phyloP scores from a whole-genome alignment of 257 asterid species.

The Solanum paucissectum region DNA sequence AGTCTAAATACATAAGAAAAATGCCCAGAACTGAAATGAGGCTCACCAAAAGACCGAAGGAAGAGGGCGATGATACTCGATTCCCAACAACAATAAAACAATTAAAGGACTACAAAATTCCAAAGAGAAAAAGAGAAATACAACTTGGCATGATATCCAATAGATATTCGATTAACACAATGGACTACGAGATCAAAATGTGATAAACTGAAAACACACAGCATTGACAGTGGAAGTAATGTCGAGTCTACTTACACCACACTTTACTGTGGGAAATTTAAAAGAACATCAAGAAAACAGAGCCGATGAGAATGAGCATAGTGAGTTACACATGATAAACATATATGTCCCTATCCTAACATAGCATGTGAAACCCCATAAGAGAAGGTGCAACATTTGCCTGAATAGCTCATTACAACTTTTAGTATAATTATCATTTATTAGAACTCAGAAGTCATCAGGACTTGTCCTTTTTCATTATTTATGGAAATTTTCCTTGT shows the following conservation, averaged over 20 bases:
- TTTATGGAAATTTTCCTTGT: background rate
- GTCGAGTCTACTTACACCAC: background rate
- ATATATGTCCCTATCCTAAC: background rate
- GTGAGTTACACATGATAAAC: background rate
- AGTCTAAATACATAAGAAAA: background rate
- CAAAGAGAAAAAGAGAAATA: background rate
- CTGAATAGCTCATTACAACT: background rate
- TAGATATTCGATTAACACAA: background rate
- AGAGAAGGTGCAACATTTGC: background rate
- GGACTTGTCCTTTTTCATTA: background rate
- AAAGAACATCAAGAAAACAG: background rate
- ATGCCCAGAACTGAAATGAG: background rate
- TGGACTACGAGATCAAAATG: background rate
- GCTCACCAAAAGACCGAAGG: background rate
- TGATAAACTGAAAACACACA: background rate
- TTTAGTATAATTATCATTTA: background rate
- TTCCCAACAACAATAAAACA: background rate
- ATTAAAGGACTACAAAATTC: background rate
- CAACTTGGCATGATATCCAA: background rate
- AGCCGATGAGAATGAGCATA: background rate
- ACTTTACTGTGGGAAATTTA: background rate
- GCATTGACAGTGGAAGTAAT: background rate
- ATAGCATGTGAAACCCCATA: background rate
- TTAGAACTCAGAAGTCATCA: background rate
- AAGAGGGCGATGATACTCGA: background rate